phyloP scores from a whole-genome alignment of 768 basidiomycete species.

The Pleurotus tuoliensis region DNA sequence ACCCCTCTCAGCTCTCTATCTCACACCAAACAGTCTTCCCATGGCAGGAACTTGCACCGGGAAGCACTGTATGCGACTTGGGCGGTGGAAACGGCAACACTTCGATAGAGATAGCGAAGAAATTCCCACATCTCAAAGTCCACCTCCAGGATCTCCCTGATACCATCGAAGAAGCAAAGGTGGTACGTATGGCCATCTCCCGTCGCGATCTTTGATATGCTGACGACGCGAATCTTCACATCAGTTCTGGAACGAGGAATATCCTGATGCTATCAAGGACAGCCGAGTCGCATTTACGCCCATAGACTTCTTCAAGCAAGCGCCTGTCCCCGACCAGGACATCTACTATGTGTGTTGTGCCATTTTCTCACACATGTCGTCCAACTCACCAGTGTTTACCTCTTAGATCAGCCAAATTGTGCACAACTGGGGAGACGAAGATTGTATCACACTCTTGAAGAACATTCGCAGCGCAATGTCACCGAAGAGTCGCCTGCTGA shows the following conservation, averaged over 20 bases:
- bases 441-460: conserved; percentile 24
- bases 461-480: conserved; percentile 24
- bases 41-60: conserved; percentile 19
- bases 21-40: conserved; percentile 17
- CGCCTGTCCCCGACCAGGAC: conserved; percentile 9
- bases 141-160: conserved; percentile 24
- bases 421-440: conserved; percentile 33
- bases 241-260: conserved; percentile 14
- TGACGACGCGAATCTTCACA: background rate
- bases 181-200: conserved; percentile 6
- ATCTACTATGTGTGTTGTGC: conserved; percentile 13
- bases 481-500: conserved; percentile 25
- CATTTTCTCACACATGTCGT: background rate
- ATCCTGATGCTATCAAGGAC: conserved; percentile 9
- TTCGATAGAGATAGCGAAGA: conserved; percentile 20
- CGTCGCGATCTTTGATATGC: background rate
- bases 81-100: conserved; percentile 27
- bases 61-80: conserved; percentile 25
- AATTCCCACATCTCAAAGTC: conserved; percentile 20
- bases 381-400: background rate
- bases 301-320: conserved; percentile 15
- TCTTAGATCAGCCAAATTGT: conserved; percentile 16
- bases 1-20: too few species aligned
- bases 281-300: conserved; percentile 14
- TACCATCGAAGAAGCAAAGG: conserved; percentile 16